Base-by-base conservation (phyloP, 352 stramenopile species). In the Vaucheria bursata region DNA sequence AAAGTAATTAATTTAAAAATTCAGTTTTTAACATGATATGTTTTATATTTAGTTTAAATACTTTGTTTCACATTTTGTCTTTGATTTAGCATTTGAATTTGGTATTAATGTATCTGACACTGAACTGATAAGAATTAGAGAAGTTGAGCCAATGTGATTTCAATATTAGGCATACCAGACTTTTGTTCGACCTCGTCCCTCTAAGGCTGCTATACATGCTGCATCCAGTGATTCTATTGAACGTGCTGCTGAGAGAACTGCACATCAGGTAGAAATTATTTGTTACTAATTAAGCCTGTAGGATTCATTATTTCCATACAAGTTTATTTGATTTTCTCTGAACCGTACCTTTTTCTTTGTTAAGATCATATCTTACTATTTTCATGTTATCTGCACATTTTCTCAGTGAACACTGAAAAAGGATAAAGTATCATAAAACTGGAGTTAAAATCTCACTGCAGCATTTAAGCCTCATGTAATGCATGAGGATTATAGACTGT, bases 141-240 rank as follows among this genome's bases (percentile, higher is more conserved):
- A n/a, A n/a, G n/a, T n/a, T n/a, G n/a, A n/a, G n/a, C n/a, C n/a
- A n/a, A n/a, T n/a, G n/a, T n/a, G n/a, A n/a, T n/a, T n/a, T n/a
- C n/a, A n/a, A n/a, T 59, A 12, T 18, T 34, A 82, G 59, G 38
- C 77, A 25, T 82, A 82, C 70, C 76, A 82, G 8, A 79, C 77
- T 7, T 82, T 79, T 2, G 53, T 82, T 38, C 69, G 77, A 12
- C 77, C 77, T 1, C 35, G 77, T 4, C 71, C 77, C 2, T 67
- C 36, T 2, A 69, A 69, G 67, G 32, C 67, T 65, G 37, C 32
- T 25, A 12, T n/a, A 71, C 12, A 65, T 37, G 6, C 2, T 40
- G 32, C 12, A 34, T 71, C 12, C 2, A 71, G 74, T 52, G 77
- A 82, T 64, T 66, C 77, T 25, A 34, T 82, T 36, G 49, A 31